Base-by-base conservation (phyloP, 2,329 filamentous ascomycete genomes). In the Aspergillus sp. region DNA sequence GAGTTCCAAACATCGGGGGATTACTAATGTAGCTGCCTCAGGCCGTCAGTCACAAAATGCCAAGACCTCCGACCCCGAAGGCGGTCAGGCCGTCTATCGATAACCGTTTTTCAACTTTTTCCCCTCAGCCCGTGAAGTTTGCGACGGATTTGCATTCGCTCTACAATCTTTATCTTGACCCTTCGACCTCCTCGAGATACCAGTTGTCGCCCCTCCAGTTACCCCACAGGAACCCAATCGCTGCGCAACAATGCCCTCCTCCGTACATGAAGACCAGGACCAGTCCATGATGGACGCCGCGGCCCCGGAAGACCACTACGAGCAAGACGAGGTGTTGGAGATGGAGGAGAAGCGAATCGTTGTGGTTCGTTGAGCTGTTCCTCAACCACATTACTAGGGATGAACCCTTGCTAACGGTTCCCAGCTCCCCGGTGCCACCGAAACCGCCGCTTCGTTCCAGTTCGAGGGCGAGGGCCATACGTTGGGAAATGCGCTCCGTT, bases 401-500 rank as follows among this genome's bases (percentile, higher is more conserved):
- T 4, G 22, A n/a, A 39, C 49, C n/a, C 12, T 36, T 52, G 24
- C 29, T 42, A 46, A 53, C 24, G 24, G 24, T 18, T 58, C 55
- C 53, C 62, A 97, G 94, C 82, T 97, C 29, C 90, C 92, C 39
- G 93, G 93, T 52, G 90, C 91, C 57, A 90, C 78, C 16, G 90
- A 94, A 53, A 94, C 90, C 9, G 93, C 93, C 4, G 95, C 95
- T 31, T 96, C 92, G 16, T 99, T 98, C 74, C 91, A 98, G 74
- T 96, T 99, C 70, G 87, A 90, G 61, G 88, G 91, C 50, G 95
- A 99, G 80, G 92, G 96, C 49, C 95, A 99, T 77, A 99, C 95
- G 0, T 82, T 99, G 55, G 95, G 95, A 29, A 99, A 99, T 77
- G 92, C 93, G 10, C 80, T 99, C 68, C 86, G 95, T 71, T 98